Evolutionary conservation across 495 filamentous ascomycete species (phyloP).

Genomic region (Cryomyces minteri): DNA sequence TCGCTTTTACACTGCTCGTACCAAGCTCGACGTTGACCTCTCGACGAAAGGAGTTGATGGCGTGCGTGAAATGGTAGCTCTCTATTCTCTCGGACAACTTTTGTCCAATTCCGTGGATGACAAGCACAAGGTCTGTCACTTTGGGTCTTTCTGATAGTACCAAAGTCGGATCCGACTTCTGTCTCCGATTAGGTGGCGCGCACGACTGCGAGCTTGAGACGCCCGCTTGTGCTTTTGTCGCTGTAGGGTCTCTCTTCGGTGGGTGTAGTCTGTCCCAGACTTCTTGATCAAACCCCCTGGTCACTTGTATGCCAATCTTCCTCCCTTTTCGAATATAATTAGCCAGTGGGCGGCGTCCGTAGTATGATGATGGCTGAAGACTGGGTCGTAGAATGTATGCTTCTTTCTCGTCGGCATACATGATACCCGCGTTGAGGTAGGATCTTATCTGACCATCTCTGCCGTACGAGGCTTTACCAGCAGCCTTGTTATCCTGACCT

Average conservation of each 20-base stretch:
- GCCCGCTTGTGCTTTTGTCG: slow-evolving; percentile 30
- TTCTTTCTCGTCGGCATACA: slow-evolving; percentile 56
- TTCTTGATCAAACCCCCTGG: slow-evolving; percentile 66
- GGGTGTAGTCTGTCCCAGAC: slow-evolving; percentile 63
- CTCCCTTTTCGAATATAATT: slow-evolving; percentile 66
- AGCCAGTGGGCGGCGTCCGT: slow-evolving; percentile 55
- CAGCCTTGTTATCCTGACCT: slow-evolving; percentile 22
- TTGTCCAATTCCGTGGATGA: slow-evolving; percentile 92
- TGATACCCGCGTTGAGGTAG: slow-evolving; percentile 55
- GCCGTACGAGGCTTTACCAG: slow-evolving; percentile 16
- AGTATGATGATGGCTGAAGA: slow-evolving; percentile 61
- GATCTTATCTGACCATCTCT: slow-evolving; percentile 16
- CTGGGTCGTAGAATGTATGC: slow-evolving; percentile 70
- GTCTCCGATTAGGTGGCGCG: slow-evolving; percentile 12
- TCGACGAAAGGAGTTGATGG: slow-evolving; percentile 79
- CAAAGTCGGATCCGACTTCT: slow-evolving; percentile 19
- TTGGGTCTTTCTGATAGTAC: slow-evolving; percentile 42
- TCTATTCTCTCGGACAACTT: slow-evolving; percentile 92
- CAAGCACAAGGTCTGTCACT: slow-evolving; percentile 73
- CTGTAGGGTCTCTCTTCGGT: slow-evolving; percentile 28
- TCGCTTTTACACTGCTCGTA: slow-evolving; percentile 48
- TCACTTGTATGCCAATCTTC: slow-evolving; percentile 67
- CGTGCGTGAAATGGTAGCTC: slow-evolving; percentile 91
- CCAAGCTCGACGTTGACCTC: slow-evolving; percentile 70
- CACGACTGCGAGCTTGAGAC: slow-evolving; percentile 18